Conservation (phyloP, 2,329 filamentous ascomycete genomes). For the Monascus ruber region DNA sequence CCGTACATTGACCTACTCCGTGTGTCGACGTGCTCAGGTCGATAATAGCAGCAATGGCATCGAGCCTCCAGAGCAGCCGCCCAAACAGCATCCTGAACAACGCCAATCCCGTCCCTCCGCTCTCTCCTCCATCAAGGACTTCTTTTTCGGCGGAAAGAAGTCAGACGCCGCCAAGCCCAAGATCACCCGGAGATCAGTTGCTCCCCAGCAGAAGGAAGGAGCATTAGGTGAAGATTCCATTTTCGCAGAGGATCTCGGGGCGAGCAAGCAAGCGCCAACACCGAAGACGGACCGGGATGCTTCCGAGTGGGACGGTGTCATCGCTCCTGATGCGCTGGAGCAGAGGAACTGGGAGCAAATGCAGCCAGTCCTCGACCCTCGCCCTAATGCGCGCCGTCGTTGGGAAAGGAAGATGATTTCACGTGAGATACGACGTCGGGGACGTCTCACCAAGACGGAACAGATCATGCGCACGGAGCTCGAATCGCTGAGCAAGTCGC, state of each 20-base stretch:
- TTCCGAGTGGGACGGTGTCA: too few relatives aligned
- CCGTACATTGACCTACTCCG: constrained; percentile 24
- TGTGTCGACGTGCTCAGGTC: constrained; percentile 18
- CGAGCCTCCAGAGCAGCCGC: constrained; percentile 4
- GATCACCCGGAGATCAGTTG: constrained; percentile 14
- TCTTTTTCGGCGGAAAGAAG: constrained; percentile 18
- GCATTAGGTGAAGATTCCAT: constrained; percentile 28
- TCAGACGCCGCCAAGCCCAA: constrained; percentile 15
- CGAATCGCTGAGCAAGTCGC: constrained; percentile 49
- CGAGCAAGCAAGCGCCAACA: constrained; percentile 12
- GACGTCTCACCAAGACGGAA: constrained; percentile 54
- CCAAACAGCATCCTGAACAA: neutral
- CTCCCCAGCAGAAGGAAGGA: constrained; percentile 24
- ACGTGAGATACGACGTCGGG: constrained; percentile 57
- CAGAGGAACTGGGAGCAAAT: constrained; percentile 42
- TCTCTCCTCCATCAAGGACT: constrained; percentile 24
- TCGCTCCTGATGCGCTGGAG: constrained; percentile 8
- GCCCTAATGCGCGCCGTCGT: constrained; percentile 56
- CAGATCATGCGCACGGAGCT: constrained; percentile 57
- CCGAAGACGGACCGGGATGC: constrained; percentile 8
- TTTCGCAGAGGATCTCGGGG: constrained; percentile 27
- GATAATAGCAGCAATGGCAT: constrained; percentile 7
- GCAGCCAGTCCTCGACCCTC: constrained; percentile 59
- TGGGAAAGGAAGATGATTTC: constrained; percentile 82
- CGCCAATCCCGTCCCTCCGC: constrained; percentile 6